phyloP scores from a whole-genome alignment of 768 basidiomycete genomes.

The Boletus barrowsii region DNA sequence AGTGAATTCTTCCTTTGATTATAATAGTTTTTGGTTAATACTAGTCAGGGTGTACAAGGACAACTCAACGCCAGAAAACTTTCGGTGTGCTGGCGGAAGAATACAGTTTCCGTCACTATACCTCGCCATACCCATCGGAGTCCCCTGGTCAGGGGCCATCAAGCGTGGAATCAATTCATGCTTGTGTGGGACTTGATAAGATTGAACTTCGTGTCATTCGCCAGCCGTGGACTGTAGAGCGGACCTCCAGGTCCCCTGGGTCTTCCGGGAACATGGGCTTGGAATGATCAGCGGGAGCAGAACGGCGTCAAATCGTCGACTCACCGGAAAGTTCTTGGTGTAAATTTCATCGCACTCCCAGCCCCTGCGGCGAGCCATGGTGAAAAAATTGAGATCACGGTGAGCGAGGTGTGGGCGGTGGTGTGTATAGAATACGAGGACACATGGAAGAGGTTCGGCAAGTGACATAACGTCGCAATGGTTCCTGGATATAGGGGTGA shows the following conservation, averaged over 20 bases:
- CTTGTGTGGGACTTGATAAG: background rate
- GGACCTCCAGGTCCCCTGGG: conserved; percentile 69
- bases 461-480: conserved; percentile 4
- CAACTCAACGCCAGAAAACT: too few species aligned
- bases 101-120: too few species aligned
- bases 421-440: conserved; percentile 87
- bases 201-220: conserved; percentile 36
- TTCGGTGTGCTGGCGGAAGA: too few species aligned
- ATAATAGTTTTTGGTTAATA: background rate
- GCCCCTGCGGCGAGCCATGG: conserved; percentile 53
- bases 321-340: conserved; percentile 59
- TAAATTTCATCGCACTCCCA: conserved; percentile 76
- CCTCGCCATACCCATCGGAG: too few species aligned
- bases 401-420: conserved; percentile 83
- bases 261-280: conserved; percentile 93
- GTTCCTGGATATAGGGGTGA: conserved; percentile 21
- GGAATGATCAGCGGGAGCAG: background rate
- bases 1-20: background rate
- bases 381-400: conserved; percentile 81
- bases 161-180: background rate
- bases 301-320: conserved; percentile 11
- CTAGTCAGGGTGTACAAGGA: background rate
- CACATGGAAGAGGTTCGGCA: conserved; percentile 30
- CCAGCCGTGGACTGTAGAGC: conserved; percentile 88
- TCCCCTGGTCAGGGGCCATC: too few species aligned